These are phyloP conservation scores for Trichoderma gracile DNA, from an alignment of 2,329 filamentous ascomycete species.

Conservation along the genomic window DNA sequence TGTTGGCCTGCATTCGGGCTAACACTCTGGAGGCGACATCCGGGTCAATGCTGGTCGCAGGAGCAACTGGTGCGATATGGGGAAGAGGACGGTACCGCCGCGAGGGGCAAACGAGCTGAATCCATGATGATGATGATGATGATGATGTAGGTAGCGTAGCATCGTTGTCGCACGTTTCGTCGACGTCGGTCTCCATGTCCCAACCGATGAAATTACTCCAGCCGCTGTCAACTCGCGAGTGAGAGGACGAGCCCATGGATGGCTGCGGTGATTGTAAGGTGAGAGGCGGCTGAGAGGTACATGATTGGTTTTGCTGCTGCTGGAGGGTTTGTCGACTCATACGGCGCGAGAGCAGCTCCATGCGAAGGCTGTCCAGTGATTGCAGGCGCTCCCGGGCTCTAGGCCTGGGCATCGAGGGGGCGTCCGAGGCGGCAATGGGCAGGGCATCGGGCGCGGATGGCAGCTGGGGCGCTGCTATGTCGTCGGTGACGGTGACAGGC, in stretches of 20 bases:
- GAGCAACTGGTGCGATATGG: not conserved
- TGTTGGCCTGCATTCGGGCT: slow-evolving; percentile 12
- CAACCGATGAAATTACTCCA: not conserved
- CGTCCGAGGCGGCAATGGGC: slow-evolving; percentile 12
- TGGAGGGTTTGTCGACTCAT: slow-evolving; percentile 23
- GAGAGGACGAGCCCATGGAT: not conserved
- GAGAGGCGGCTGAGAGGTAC: slow-evolving; percentile 2
- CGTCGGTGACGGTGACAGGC: not conserved
- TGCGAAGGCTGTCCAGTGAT: slow-evolving; percentile 3
- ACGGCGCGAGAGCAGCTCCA: slow-evolving; percentile 25
- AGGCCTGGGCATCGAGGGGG: slow-evolving; percentile 1
- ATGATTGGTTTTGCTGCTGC: slow-evolving; percentile 20
- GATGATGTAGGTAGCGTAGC: not conserved
- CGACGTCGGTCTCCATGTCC: slow-evolving; percentile 13
- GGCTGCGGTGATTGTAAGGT: not conserved
- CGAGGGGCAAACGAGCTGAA: not conserved
- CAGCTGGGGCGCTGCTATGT: not conserved
- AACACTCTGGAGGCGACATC: slow-evolving; percentile 17
- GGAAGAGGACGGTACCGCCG: not conserved
- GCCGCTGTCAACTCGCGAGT: not conserved
- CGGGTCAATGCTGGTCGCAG: slow-evolving; percentile 10
- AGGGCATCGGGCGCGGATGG: slow-evolving; percentile 5
- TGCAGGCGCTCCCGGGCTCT: not conserved
- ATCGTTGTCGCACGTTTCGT: not conserved
- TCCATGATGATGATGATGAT: not conserved